Conservation (phyloP, 2,329 filamentous ascomycete species). For the Neophaeococcomyces aloes region DNA sequence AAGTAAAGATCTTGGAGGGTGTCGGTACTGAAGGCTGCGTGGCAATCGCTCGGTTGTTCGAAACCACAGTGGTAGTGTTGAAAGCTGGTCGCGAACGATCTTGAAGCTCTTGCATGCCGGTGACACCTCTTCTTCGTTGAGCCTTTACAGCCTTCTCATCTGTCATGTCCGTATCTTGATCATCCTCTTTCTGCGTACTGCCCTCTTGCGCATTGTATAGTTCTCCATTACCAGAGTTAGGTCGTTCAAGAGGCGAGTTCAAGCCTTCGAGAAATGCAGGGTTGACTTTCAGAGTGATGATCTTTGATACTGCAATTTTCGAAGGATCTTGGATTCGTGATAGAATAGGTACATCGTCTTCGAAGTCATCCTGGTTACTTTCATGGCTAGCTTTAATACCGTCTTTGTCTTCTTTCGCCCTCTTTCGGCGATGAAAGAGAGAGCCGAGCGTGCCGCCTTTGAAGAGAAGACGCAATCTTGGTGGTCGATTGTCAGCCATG, state of each 20-base stretch:
- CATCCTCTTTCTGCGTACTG: not conserved
- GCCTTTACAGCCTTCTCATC: not conserved
- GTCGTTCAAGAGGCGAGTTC: not conserved
- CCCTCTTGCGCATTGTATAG: not conserved
- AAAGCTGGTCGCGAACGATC: not conserved
- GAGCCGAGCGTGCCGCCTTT: constrained; percentile 16
- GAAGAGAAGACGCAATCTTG: constrained; percentile 18
- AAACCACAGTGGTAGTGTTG: not conserved
- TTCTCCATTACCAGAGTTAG: not conserved
- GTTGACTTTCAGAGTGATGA: not conserved
- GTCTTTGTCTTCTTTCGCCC: not conserved
- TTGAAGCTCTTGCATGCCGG: not conserved
- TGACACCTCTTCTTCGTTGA: not conserved
- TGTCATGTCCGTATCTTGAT: not conserved
- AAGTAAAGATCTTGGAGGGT: not conserved
- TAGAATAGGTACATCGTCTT: constrained; percentile 3
- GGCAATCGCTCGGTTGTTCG: not conserved
- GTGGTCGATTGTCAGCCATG: constrained; percentile 16
- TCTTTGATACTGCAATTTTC: not conserved
- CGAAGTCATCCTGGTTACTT: not conserved
- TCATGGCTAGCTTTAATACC: not conserved
- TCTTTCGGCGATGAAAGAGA: constrained; percentile 10
- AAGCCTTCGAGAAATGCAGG: not conserved
- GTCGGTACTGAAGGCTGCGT: not conserved
- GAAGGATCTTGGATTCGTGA: constrained; percentile 4